Base-by-base conservation (phyloP, 73 alveolate genomes). In the Paramecium sonneborni region DNA sequence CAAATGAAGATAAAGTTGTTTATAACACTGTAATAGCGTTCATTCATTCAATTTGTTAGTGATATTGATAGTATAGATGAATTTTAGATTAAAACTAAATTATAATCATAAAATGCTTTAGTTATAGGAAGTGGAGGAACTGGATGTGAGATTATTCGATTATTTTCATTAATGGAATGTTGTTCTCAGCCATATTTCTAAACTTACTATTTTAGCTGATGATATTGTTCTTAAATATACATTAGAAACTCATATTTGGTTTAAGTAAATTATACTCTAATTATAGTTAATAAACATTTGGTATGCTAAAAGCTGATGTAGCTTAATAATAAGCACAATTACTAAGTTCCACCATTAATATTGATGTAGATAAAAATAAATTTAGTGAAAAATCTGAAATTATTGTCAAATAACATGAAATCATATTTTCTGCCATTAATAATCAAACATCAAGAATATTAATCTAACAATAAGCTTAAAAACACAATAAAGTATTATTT, bases 41-140 rank as follows among this genome's bases (percentile, higher is more conserved):
- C 41, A 23, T 79, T 79, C 74, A 23, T 38, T 43, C 10, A 79
- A 46, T 79, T 79, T 79, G 26, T 79, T 38, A 43, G 44, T 23
- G 90, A 79, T 79, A 79, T 79, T 14, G 55, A 79, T 3, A 43
- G 5, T 38, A n/a, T n/a, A n/a, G 72, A 79, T 26, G 90, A 79
- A 3, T 7, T 2, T 46, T 4, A 20, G 15, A 32, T 79, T 12
- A 79, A 79, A 6, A 23, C 8, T 10, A 43, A 79, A 79, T 46
- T 79, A 46, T 10, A 28, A 21, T 38, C 20, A 21, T 37, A n/a
- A 0, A 43, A 79, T 43, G 55, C 55, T 1, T 79, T 79, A 28
- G 41, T 79, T 11, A 44, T 79, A 6, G 90, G 90, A 24, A 30
- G 90, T 79, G 90, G 90, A 39, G 90, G 90, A 43, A 79, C 90